Evolutionary conservation across 805 yeast species (phyloP).

Genomic region (Candida maesae): DNA sequence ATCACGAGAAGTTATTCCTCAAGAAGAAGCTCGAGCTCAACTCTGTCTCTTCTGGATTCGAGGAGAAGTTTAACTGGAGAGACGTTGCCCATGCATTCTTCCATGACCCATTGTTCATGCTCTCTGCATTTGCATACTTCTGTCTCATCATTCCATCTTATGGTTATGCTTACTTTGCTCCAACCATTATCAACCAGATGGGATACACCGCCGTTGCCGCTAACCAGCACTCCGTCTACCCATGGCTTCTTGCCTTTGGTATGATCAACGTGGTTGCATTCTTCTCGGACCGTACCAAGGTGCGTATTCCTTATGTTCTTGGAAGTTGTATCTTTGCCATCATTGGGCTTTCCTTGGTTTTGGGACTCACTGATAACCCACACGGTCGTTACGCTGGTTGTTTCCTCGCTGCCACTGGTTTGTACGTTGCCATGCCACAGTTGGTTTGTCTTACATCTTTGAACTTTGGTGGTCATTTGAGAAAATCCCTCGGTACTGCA

Average conservation of each 20-base stretch:
- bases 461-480: slow-evolving; percentile 36
- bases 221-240: slow-evolving; percentile 78
- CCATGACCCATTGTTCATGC: slow-evolving; percentile 52
- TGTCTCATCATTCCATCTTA: slow-evolving; percentile 38
- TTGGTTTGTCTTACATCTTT: slow-evolving; percentile 36
- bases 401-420: slow-evolving; percentile 36
- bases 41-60: slow-evolving; percentile 35
- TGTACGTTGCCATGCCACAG: slow-evolving; percentile 34
- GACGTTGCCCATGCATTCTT: slow-evolving; percentile 38
- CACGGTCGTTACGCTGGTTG: slow-evolving; percentile 39
- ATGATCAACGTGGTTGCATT: slow-evolving; percentile 58
- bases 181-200: slow-evolving; percentile 36
- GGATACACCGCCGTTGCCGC: slow-evolving; percentile 65
- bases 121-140: slow-evolving; percentile 33
- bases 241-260: slow-evolving; percentile 78
- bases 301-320: slow-evolving; percentile 41
- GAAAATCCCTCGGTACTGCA: slow-evolving; percentile 38
- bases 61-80: slow-evolving; percentile 30
- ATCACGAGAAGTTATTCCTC: slow-evolving; percentile 37
- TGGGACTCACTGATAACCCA: slow-evolving; percentile 35
- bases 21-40: slow-evolving; percentile 35
- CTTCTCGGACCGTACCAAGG: slow-evolving; percentile 51
- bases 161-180: slow-evolving; percentile 43
- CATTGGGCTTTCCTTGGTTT: slow-evolving; percentile 32
- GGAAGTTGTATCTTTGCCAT: slow-evolving; percentile 31